Conservation (phyloP, 169 alveolate species). For the Blepharisma undulans region DNA sequence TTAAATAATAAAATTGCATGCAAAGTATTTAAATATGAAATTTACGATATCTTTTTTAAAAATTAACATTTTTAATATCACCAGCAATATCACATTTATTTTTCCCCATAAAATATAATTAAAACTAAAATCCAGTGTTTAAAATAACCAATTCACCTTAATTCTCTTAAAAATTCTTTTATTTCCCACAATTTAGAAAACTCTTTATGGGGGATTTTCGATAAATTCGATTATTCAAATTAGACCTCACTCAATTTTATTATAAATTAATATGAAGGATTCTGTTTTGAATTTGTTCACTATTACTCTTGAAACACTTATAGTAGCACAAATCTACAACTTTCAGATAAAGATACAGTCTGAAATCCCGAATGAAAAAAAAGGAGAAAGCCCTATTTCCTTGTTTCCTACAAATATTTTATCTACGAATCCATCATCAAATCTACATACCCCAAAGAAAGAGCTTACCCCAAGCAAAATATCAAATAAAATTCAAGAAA, state of each 20-base stretch:
- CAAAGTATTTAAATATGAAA: background rate
- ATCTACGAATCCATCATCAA: background rate
- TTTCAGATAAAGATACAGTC: background rate
- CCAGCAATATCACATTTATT: too few relatives aligned
- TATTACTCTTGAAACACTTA: background rate
- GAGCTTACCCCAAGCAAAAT: background rate
- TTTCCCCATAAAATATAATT: background rate
- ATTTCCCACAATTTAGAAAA: background rate
- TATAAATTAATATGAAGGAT: background rate
- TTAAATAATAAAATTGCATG: too few relatives aligned
- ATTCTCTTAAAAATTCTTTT: too few relatives aligned
- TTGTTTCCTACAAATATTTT: background rate
- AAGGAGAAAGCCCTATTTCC: background rate
- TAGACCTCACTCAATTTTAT: background rate
- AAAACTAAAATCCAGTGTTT: background rate
- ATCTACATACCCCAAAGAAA: background rate
- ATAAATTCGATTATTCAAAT: background rate
- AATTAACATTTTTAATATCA: too few relatives aligned
- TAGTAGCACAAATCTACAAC: background rate
- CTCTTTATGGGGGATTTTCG: background rate
- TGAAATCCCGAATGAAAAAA: background rate
- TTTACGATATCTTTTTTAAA: background rate
- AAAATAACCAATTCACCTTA: too few relatives aligned
- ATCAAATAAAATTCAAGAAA: background rate
- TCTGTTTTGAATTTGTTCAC: background rate